Conservation (phyloP, 2,329 filamentous ascomycete species). For the Pochonia chlamydosporia region DNA sequence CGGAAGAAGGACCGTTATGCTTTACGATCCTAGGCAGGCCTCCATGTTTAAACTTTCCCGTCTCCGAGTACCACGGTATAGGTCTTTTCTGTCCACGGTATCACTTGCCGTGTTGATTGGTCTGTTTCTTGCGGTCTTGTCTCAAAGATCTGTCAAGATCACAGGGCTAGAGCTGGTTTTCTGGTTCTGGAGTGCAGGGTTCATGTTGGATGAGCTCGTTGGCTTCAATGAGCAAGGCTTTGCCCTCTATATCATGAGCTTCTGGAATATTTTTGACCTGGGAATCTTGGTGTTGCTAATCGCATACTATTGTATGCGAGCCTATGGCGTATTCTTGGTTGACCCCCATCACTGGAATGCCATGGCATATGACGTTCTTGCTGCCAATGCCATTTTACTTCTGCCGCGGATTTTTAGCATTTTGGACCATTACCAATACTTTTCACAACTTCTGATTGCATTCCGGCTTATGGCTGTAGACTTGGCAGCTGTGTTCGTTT, state of each 20-base stretch:
- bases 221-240: constrained; percentile 97
- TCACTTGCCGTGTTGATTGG: constrained; percentile 81
- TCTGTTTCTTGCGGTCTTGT: constrained; percentile 78
- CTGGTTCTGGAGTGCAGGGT: constrained; percentile 97
- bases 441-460: constrained; percentile 88
- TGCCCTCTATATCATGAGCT: constrained; percentile 92
- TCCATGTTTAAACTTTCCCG: constrained; percentile 89
- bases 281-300: constrained; percentile 82
- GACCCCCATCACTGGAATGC: constrained; percentile 70
- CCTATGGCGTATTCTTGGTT: constrained; percentile 80
- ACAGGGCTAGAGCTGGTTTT: constrained; percentile 82
- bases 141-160: constrained; percentile 70
- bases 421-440: constrained; percentile 92
- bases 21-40: constrained; percentile 87
- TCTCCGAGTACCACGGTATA: constrained; percentile 83
- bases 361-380: constrained; percentile 90
- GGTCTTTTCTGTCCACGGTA: constrained; percentile 82
- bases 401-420: constrained; percentile 89
- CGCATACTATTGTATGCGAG: constrained; percentile 81
- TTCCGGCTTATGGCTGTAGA: constrained; percentile 93
- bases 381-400: constrained; percentile 81
- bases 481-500: constrained; percentile 73
- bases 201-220: constrained; percentile 93
- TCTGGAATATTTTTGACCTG: constrained; percentile 94
- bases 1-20: constrained; percentile 67